Evolutionary conservation across 2,329 filamentous ascomycete species (phyloP).

Genomic region (Penicillium fuscoglaucum): DNA sequence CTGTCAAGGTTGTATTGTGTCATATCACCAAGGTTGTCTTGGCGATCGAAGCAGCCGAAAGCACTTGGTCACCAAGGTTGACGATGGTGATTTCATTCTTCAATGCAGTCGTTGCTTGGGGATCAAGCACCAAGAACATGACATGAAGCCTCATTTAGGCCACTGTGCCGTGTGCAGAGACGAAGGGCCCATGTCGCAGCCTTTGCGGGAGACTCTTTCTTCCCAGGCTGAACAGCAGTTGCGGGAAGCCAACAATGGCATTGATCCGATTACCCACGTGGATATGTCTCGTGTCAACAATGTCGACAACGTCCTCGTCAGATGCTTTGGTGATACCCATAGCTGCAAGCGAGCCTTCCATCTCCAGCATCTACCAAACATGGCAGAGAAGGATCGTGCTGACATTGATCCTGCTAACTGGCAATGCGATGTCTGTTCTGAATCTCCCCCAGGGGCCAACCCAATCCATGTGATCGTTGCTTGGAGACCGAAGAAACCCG

Average conservation of each 20-base stretch:
- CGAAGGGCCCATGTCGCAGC: conserved; percentile 66
- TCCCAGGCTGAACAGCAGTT: conserved; percentile 80
- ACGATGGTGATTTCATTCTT: conserved; percentile 73
- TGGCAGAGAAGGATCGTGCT: conserved; percentile 10
- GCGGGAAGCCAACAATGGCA: conserved; percentile 73
- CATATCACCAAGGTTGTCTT: conserved; percentile 82
- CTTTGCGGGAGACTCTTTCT: conserved; percentile 73
- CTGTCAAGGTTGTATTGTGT: conserved; percentile 85
- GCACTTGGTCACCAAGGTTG: conserved; percentile 87
- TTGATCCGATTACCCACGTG: conserved; percentile 72
- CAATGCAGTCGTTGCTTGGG: conserved; percentile 88
- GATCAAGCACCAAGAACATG: conserved; percentile 63
- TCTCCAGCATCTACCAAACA: conserved; percentile 72
- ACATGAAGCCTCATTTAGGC: conserved; percentile 66
- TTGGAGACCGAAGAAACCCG: conserved; percentile 72
- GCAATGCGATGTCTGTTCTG: conserved; percentile 76
- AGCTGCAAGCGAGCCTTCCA: conserved; percentile 79
- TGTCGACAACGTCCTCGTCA: conserved; percentile 72
- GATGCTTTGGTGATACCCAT: conserved; percentile 57
- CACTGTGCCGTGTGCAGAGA: conserved; percentile 69
- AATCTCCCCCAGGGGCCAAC: conserved; percentile 59
- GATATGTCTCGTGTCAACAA: conserved; percentile 70
- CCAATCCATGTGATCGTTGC: conserved; percentile 73
- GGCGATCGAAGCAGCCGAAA: conserved; percentile 72
- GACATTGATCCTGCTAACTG: conserved; percentile 70